These are phyloP conservation scores for Backusella luteola DNA, from an alignment of 192 early-diverging fungal genomes.

Conservation along the genomic window DNA sequence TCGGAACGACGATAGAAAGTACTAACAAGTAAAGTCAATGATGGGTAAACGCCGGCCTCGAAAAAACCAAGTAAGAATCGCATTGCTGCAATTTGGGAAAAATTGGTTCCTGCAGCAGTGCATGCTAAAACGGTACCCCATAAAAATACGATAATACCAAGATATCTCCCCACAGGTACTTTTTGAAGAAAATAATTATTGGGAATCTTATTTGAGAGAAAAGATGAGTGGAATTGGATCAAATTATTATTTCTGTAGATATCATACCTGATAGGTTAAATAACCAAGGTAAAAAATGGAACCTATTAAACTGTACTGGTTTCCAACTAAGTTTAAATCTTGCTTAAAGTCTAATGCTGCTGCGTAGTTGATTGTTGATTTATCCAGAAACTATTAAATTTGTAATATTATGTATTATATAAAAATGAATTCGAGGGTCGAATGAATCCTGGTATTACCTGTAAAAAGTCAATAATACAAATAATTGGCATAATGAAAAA, in stretches of 20 bases:
- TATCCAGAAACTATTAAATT: slow-evolving; percentile 26
- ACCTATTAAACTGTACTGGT: slow-evolving; percentile 25
- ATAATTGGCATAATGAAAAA: slow-evolving; percentile 22
- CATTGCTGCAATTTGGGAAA: slow-evolving; percentile 13
- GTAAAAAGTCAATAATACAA: slow-evolving; percentile 30
- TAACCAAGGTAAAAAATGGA: slow-evolving; percentile 37
- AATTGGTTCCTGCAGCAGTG: slow-evolving; percentile 13
- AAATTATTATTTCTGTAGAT: neutral
- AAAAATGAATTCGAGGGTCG: neutral
- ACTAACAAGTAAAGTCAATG: slow-evolving; percentile 14
- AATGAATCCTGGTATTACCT: slow-evolving; percentile 8
- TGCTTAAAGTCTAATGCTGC: slow-evolving; percentile 18
- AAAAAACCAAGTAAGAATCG: slow-evolving; percentile 31
- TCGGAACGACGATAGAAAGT: slow-evolving; percentile 28
- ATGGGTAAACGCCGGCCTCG: slow-evolving; percentile 27
- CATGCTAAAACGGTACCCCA: slow-evolving; percentile 28
- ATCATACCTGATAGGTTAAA: slow-evolving; percentile 21
- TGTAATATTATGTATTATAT: neutral
- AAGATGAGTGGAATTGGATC: neutral
- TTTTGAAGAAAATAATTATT: slow-evolving; percentile 26
- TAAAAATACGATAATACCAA: slow-evolving; percentile 16
- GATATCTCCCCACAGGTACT: slow-evolving; percentile 15
- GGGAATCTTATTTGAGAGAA: slow-evolving; percentile 12
- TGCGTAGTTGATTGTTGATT: slow-evolving; percentile 28
- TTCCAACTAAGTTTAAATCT: slow-evolving; percentile 17